A percentile compares a stretch with the other conserved stretches of the same genome.
Conservation (phyloP, 1,284 basidiomycete species). For the Melampsora abietis-canadensis region DNA sequence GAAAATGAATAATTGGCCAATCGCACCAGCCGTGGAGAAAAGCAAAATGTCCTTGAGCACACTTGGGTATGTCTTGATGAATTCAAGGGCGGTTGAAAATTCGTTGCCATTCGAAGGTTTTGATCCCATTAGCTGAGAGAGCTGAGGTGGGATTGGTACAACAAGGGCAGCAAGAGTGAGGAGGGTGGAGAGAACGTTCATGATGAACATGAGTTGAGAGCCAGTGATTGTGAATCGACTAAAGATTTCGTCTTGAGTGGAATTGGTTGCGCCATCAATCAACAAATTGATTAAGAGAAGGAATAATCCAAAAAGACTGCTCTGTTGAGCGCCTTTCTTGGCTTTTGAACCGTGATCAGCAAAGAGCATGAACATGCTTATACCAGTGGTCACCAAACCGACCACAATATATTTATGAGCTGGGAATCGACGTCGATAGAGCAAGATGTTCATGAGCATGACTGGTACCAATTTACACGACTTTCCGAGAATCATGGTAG, state of each 20-base stretch:
- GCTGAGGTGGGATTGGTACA: slow-evolving; percentile 49
- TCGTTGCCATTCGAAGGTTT: slow-evolving; percentile 59
- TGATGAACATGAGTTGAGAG: slow-evolving; percentile 99
- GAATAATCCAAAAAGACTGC: slow-evolving; percentile 61
- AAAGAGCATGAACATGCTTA: slow-evolving; percentile 91
- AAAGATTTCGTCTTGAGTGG: slow-evolving; percentile 98
- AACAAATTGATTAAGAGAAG: slow-evolving; percentile 80
- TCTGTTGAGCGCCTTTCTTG: slow-evolving; percentile 55
- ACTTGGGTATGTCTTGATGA: slow-evolving; percentile 73
- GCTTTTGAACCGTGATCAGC: slow-evolving; percentile 58
- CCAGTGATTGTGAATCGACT: slow-evolving; percentile 71
- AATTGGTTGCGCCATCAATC: slow-evolving; percentile 90
- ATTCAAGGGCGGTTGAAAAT: slow-evolving; percentile 67
- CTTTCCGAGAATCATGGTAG: slow-evolving; percentile 96
- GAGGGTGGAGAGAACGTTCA: slow-evolving; percentile 76
- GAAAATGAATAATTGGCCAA: slow-evolving; percentile 96
- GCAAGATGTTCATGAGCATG: slow-evolving; percentile 82
- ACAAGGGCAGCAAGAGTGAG: slow-evolving; percentile 54
- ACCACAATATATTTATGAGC: slow-evolving; percentile 54
- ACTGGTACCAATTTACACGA: slow-evolving; percentile 97
- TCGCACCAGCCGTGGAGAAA: slow-evolving; percentile 83
- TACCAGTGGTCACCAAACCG: slow-evolving; percentile 74
- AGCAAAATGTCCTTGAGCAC: slow-evolving; percentile 73
- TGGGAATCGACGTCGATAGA: slow-evolving; percentile 54
- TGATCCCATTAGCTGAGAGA: slow-evolving; percentile 48